Evolutionary conservation across 495 filamentous ascomycete species (phyloP), one percentile per base, ranked within the genome.

Genomic region (Hypoxylon lienhwacheense): DNA sequence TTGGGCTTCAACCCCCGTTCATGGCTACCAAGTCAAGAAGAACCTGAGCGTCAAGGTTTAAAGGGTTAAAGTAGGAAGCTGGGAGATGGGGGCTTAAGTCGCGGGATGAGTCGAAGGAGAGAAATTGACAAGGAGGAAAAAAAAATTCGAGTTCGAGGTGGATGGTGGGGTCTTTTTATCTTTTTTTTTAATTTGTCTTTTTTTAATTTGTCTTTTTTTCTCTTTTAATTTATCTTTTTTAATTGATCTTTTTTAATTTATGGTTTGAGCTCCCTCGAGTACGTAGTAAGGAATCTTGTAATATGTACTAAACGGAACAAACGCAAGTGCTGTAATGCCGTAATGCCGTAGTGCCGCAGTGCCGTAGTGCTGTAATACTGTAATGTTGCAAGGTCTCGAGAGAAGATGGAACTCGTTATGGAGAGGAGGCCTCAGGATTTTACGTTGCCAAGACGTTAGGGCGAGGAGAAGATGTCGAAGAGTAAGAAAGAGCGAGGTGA

Each of bases 361-460:
- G n/a, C n/a, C n/a, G n/a, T n/a, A n/a, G n/a, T n/a, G n/a, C n/a
- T n/a, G n/a, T n/a, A n/a, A n/a, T n/a, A n/a, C n/a, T 35, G 7
- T 15, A 3, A 41, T 17, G n/a, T 6, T n/a, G 42, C 22, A 7
- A 37, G 16, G 4, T 36, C 12, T 1, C 31, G 44, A 25, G 34
- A 15, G 43, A 39, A 54, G 34, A 49, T 40, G 56, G 45, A 29
- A 52, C 40, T 55, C 57, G 21, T 4, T 7, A 42, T 21, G 10
- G 21, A 20, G 43, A 40, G 58, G 58, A 61, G 58, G 58, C 58
- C 58, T 61, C 58, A 47, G 5, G 52, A 12, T 19, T 32, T 53
- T 56, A 25, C 20, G n/a, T 61, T 37, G 58, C 58, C 58, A 61
- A 61, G 58, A 53, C 24, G 35, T 55, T 61, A 56, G 52, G 55